These are phyloP conservation scores for Saitozyma podzolica DNA, from an alignment of 768 basidiomycete species.

Conservation along the genomic window DNA sequence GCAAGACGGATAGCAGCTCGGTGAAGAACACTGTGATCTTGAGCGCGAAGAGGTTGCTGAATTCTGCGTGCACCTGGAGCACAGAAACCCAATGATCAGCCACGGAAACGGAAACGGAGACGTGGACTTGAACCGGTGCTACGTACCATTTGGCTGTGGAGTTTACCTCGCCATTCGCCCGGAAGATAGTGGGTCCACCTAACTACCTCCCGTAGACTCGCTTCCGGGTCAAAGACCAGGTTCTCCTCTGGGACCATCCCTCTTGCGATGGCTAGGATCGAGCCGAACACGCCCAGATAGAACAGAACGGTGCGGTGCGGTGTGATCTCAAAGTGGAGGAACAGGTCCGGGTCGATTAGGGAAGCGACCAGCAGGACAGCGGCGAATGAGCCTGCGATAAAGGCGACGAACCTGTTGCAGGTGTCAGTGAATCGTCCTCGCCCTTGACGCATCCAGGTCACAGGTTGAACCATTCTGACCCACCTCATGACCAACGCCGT, in stretches of 20 bases:
- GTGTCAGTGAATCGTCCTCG: no score
- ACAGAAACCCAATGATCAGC: not conserved
- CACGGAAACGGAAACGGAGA: not conserved
- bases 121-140: no score
- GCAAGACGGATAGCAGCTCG: slow-evolving; percentile 83
- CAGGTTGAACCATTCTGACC: slow-evolving; percentile 31
- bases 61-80: slow-evolving; percentile 78
- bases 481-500: slow-evolving; percentile 85
- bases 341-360: slow-evolving; percentile 87
- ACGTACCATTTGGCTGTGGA: slow-evolving; percentile 82
- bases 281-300: slow-evolving; percentile 84
- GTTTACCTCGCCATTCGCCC: slow-evolving; percentile 78
- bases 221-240: slow-evolving; percentile 87
- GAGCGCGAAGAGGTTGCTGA: slow-evolving; percentile 89
- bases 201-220: slow-evolving; percentile 88
- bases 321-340: slow-evolving; percentile 92
- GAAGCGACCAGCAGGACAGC: slow-evolving; percentile 91
- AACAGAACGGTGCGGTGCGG: slow-evolving; percentile 89
- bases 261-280: slow-evolving; percentile 80
- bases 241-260: slow-evolving; percentile 97
- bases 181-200: slow-evolving; percentile 96
- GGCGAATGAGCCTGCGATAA: slow-evolving; percentile 93
- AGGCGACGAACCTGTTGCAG: slow-evolving; percentile 78
- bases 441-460: not conserved
- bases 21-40: slow-evolving; percentile 83